Conservation (phyloP, 768 basidiomycete genomes). For the Harrya chromipes region DNA sequence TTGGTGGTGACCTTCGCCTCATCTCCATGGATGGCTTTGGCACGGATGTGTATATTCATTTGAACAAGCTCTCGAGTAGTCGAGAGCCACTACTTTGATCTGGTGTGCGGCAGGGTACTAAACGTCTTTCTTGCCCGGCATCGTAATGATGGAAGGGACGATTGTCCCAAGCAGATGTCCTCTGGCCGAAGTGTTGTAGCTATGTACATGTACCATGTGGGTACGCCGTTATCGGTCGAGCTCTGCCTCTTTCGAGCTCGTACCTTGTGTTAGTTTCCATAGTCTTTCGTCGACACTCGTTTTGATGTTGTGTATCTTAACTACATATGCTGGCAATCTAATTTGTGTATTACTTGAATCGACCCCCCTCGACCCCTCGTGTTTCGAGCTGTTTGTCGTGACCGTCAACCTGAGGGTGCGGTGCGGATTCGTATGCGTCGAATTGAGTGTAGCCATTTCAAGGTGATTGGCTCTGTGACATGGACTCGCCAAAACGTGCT, state of each 20-base stretch:
- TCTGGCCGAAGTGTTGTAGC: background rate
- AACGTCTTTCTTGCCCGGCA: background rate
- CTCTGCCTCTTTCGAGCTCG: too few species aligned
- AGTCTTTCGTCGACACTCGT: too few species aligned
- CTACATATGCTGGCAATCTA: background rate
- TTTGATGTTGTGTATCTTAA: too few species aligned
- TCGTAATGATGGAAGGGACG: background rate
- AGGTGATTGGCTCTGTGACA: conserved; percentile 30
- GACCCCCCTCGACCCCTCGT: conserved; percentile 15
- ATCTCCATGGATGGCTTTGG: conserved; percentile 99
- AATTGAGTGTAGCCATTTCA: conserved; percentile 20
- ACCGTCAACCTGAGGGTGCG: conserved; percentile 7
- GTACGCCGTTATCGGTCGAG: background rate
- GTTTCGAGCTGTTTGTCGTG: conserved; percentile 18
- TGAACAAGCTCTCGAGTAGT: conserved; percentile 82
- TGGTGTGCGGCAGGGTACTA: background rate
- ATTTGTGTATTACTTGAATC: background rate
- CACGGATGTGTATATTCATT: conserved; percentile 90
- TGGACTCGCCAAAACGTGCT: conserved; percentile 68
- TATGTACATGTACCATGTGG: background rate
- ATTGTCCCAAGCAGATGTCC: too few species aligned
- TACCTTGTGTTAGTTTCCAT: too few species aligned
- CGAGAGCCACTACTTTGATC: conserved; percentile 63
- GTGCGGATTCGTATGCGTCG: background rate
- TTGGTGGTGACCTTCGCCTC: conserved; percentile 87